Base-by-base conservation (phyloP, 768 basidiomycete species). In the Lactarius hatsudake region DNA sequence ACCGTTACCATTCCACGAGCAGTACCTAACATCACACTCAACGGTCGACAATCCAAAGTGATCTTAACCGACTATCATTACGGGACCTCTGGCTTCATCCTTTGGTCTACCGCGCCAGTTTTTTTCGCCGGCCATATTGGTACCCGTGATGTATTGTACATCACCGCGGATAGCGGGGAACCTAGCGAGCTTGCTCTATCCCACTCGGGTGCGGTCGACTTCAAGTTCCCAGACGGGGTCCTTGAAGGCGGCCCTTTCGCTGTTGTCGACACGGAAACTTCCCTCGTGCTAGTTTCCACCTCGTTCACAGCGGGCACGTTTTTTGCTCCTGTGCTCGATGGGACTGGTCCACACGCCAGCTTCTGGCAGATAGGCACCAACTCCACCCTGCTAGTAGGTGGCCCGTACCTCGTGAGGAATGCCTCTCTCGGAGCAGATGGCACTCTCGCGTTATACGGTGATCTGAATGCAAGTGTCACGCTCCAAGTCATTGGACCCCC, bases 311-410 rank as follows among this genome's bases (percentile, higher is more conserved):
- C 88, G 3, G 83, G 81, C 36, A 88, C 87, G 0, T 91, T 92
- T 79, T 94, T 89, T 87, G 81, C 88, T 5, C 93, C 93, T 1
- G 81, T 84, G 20, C 79, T 93, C 53, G 69, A 73, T 7, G 69
- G 75, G 5, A 75, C 73, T 4, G 76, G 81, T 34, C 78, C 81
- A 15, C 80, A 88, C 63, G 78, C 78, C 51, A 85, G 84, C 70
- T 93, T 81, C 80, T 93, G 88, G 87, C 81, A 85, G 61, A 78
- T 91, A 60, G 91, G 92, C 32, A 87, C 88, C 28, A 92, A 93
- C 71, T 74, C 81, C 4, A 85, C 88, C 13, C 79, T 90, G 30
- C 79, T 94, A 1, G 64, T 82, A 75, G 68, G 80, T 59, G 82
- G 82, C 4, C 81, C 81, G n/a, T 76, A 81, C 71, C 77, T 83